Evolutionary conservation across 1,284 basidiomycete species (phyloP).

Genomic region (Cryptococcus depauperatus): DNA sequence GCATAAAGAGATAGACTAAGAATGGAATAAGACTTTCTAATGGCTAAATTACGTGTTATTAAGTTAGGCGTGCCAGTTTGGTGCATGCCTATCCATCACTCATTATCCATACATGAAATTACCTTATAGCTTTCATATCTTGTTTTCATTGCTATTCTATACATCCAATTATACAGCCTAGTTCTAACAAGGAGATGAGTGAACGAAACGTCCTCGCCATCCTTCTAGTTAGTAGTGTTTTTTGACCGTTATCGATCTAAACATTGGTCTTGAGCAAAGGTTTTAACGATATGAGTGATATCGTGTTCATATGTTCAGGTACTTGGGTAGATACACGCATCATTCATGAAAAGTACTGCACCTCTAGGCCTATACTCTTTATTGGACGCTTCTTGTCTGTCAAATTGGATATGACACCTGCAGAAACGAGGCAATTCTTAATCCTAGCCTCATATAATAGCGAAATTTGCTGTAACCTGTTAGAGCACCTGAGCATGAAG

Average conservation of each 20-base stretch:
- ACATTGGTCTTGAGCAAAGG: background rate
- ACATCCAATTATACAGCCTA: too few species aligned
- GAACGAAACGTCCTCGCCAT: background rate
- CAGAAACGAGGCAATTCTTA: conserved; percentile 75
- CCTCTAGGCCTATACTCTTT: conserved; percentile 75
- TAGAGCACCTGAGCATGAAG: background rate
- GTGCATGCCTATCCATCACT: too few species aligned
- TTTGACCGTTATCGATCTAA: background rate
- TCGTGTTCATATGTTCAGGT: too few species aligned
- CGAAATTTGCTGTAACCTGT: conserved; percentile 60
- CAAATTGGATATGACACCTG: conserved; percentile 82
- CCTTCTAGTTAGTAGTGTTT: background rate
- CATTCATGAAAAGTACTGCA: conserved; percentile 75
- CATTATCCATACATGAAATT: too few species aligned
- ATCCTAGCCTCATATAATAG: conserved; percentile 92
- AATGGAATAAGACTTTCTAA: too few species aligned
- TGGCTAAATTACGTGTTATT: too few species aligned
- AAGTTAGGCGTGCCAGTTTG: too few species aligned
- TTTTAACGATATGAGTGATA: background rate
- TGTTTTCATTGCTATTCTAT: too few species aligned
- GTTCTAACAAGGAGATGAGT: too few species aligned
- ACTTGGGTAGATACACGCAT: too few species aligned
- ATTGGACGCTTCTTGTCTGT: conserved; percentile 75
- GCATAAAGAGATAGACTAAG: too few species aligned
- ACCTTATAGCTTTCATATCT: too few species aligned